phyloP scores from a whole-genome alignment of 148 eudicot genomes.

The Camellia sinensis region DNA sequence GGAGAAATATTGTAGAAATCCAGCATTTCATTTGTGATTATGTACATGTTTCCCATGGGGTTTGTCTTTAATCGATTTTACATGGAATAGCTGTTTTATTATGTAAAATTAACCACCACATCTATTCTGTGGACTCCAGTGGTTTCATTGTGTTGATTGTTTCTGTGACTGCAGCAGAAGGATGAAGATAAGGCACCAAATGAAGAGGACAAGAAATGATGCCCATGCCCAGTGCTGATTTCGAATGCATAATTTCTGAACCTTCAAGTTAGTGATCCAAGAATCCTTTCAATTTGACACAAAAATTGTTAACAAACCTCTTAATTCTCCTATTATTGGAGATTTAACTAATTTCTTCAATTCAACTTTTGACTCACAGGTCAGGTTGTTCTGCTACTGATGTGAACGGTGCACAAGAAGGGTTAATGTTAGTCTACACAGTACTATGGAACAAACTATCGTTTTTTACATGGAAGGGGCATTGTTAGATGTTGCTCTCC shows the following conservation, averaged over 20 bases:
- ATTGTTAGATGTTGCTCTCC: background rate
- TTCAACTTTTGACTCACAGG: background rate
- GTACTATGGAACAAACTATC: background rate
- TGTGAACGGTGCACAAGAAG: background rate
- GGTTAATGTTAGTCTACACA: background rate
- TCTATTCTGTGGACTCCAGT: background rate
- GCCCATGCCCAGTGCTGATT: conserved; percentile 7
- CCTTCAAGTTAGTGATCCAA: conserved; percentile 24
- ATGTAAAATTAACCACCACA: background rate
- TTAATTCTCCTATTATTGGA: background rate
- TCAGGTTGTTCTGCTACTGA: background rate
- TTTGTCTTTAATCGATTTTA: too few species aligned
- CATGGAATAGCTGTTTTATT: background rate
- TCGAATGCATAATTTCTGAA: background rate
- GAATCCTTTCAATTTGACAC: background rate
- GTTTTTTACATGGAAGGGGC: background rate
- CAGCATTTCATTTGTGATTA: background rate
- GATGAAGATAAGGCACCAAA: conserved; percentile 63
- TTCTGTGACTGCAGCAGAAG: conserved; percentile 51
- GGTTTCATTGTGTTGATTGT: background rate
- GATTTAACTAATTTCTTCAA: background rate
- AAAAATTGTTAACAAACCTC: too few species aligned
- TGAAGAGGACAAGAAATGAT: conserved; percentile 64
- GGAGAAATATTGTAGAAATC: background rate
- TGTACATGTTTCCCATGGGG: background rate